Conservation (phyloP, 176 grass and related monocot species). For the Hyparrhenia diplandra region DNA sequence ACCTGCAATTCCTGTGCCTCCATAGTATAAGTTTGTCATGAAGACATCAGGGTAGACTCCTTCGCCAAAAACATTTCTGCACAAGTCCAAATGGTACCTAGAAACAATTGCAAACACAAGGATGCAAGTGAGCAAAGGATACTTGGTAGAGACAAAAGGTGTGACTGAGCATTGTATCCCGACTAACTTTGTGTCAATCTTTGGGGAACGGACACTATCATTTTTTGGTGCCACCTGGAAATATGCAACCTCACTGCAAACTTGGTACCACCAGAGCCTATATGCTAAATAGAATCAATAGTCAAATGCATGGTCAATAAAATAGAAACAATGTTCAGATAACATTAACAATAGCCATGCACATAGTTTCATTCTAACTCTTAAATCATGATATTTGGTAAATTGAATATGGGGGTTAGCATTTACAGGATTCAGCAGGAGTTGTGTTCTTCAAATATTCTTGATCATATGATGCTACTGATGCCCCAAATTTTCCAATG, state of each 20-base stretch:
- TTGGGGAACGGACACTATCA: slow-evolving; percentile 73
- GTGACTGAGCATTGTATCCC: slow-evolving; percentile 1
- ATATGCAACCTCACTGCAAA: slow-evolving; percentile 94
- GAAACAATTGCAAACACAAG: slow-evolving; percentile 17
- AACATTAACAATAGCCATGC: neutral
- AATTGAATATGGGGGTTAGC: neutral
- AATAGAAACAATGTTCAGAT: neutral
- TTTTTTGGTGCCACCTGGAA: slow-evolving; percentile 93
- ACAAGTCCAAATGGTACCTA: slow-evolving; percentile 96
- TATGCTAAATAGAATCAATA: slow-evolving; percentile 44
- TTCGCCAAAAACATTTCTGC: slow-evolving; percentile 90
- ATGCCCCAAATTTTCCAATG: slow-evolving; percentile 56
- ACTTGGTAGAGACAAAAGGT: slow-evolving; percentile 1
- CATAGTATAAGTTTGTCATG: slow-evolving; percentile 95
- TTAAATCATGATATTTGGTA: slow-evolving; percentile 17
- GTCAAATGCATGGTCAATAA: slow-evolving; percentile 17
- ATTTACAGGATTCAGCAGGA: slow-evolving; percentile 67
- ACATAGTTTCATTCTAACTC: neutral
- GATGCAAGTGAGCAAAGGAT: neutral
- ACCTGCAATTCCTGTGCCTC: slow-evolving; percentile 89
- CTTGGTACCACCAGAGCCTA: slow-evolving; percentile 97
- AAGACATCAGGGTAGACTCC: slow-evolving; percentile 87
- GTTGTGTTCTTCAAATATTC: slow-evolving; percentile 85
- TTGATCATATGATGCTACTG: slow-evolving; percentile 81
- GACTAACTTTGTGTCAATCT: slow-evolving; percentile 69